Base-by-base conservation (phyloP, 805 yeast species). In the Groenewaldozyma tartarivorans region DNA sequence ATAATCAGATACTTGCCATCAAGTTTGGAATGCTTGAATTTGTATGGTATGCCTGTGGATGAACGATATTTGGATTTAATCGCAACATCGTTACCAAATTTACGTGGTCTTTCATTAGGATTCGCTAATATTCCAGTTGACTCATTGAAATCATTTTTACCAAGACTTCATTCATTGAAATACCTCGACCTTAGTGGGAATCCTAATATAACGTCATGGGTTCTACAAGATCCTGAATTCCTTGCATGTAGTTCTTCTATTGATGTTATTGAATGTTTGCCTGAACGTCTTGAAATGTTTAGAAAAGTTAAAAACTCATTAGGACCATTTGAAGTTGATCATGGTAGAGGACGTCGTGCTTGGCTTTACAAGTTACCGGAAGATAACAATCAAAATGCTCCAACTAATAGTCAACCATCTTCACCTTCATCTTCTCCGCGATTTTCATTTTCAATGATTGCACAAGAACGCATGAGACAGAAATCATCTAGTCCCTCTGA, bases 171-270 rank as follows among this genome's bases (percentile, higher is more conserved):
- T 4, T 35, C 48, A 39, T 55, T 85, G 42, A 69, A 68, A 43
- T 79, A 72, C 55, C 60, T 86, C 20, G 92, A 85, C 55, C 54
- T 85, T 16, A 69, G 83, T 9, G 81, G 81, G 20, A 76, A 79
- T 54, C 71, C 75, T 34, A 61, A 67, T 45, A 62, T 83, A 36
- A 74, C 71, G 29, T 63, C 79, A 42, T 76, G 86, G 77, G 68
- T 78, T 1, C 56, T 77, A 7, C 63, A 59, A 34, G 79, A 74
- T 41, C 67, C 67, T 46, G 62, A 68, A 13, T 24, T 74, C 33
- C 59, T 74, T 26, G 64, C 68, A 20, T 59, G 69, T 37, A 72
- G 72, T 34, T 62, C 68, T 2, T 56, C 67, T n/a, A 63, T 84
- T 29, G 63, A 64, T 33, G 81, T 84, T 3, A 63, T 81, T 45